Conservation (phyloP, 106 monocot genomes). For the Acanthochlamys bracteata region DNA sequence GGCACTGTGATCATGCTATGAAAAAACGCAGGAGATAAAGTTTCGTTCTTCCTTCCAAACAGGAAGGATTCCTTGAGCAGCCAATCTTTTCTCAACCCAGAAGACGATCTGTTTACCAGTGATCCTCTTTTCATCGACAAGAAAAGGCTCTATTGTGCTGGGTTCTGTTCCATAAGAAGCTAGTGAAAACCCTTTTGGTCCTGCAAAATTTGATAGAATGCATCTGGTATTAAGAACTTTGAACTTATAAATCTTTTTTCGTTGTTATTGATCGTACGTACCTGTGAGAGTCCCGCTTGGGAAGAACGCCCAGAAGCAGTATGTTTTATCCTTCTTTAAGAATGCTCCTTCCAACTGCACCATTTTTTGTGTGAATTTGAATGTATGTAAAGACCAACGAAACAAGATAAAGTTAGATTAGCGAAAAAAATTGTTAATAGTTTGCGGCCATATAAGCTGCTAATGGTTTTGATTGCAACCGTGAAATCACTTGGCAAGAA, state of each 20-base stretch:
- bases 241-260: neutral
- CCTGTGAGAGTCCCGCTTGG: conserved; percentile 64
- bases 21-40: neutral
- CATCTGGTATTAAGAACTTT: too few species aligned
- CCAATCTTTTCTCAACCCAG: conserved; percentile 79
- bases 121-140: conserved; percentile 76
- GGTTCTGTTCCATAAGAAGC: conserved; percentile 48
- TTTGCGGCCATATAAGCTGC: too few species aligned
- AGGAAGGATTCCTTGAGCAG: conserved; percentile 80
- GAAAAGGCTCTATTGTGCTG: conserved; percentile 84
- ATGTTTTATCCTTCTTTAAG: conserved; percentile 43
- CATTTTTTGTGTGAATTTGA: neutral
- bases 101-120: conserved; percentile 59
- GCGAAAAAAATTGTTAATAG: too few species aligned
- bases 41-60: conserved; percentile 47
- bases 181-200: conserved; percentile 74
- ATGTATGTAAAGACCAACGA: neutral
- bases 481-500: too few species aligned
- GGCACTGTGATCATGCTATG: too few species aligned
- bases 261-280: conserved; percentile 1
- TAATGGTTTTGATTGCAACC: too few species aligned
- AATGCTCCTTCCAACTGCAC: conserved; percentile 78
- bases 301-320: conserved; percentile 89
- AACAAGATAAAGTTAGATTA: too few species aligned
- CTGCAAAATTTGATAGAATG: conserved; percentile 20